A percentile compares a stretch with the other conserved stretches of the same genome.
Conservation (phyloP, 2,329 filamentous ascomycete species). For the Seiridium unicorne region DNA sequence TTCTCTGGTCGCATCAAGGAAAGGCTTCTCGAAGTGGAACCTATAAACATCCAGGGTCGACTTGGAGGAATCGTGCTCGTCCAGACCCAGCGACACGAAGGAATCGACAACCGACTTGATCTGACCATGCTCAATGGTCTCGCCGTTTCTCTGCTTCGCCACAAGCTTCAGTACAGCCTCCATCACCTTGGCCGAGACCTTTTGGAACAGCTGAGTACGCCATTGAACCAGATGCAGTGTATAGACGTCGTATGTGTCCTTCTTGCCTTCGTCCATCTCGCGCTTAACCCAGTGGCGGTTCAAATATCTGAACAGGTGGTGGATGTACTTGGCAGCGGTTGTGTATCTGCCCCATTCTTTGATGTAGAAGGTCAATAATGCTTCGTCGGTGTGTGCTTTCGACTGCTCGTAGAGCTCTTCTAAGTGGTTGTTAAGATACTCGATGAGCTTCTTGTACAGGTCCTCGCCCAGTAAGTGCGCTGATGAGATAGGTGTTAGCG, state of each 20-base stretch:
- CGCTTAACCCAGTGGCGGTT: constrained; percentile 99
- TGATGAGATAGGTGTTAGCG: constrained; percentile 30
- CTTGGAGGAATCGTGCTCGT: constrained; percentile 89
- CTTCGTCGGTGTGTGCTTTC: constrained; percentile 81
- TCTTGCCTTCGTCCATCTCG: constrained; percentile 98
- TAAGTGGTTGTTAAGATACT: constrained; percentile 80
- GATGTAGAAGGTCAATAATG: constrained; percentile 89
- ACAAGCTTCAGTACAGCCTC: constrained; percentile 90
- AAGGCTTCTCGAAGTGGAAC: constrained; percentile 88
- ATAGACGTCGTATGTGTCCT: constrained; percentile 97
- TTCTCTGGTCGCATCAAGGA: constrained; percentile 76
- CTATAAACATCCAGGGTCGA: constrained; percentile 95
- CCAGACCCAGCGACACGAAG: constrained; percentile 90
- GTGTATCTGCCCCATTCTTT: constrained; percentile 96
- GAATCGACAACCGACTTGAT: constrained; percentile 98
- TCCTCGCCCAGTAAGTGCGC: constrained; percentile 95
- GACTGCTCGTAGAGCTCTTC: constrained; percentile 69
- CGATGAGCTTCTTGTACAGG: constrained; percentile 86
- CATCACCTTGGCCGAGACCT: constrained; percentile 88
- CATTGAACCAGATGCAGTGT: constrained; percentile 94
- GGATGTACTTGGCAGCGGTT: constrained; percentile 92
- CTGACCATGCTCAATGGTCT: constrained; percentile 95
- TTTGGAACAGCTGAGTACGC: constrained; percentile 86
- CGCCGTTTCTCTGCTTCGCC: constrained; percentile 94
- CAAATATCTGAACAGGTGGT: constrained; percentile 93